Evolutionary conservation across 768 basidiomycete genomes (phyloP).

Genomic region (Chalciporus sphaerocephalus): DNA sequence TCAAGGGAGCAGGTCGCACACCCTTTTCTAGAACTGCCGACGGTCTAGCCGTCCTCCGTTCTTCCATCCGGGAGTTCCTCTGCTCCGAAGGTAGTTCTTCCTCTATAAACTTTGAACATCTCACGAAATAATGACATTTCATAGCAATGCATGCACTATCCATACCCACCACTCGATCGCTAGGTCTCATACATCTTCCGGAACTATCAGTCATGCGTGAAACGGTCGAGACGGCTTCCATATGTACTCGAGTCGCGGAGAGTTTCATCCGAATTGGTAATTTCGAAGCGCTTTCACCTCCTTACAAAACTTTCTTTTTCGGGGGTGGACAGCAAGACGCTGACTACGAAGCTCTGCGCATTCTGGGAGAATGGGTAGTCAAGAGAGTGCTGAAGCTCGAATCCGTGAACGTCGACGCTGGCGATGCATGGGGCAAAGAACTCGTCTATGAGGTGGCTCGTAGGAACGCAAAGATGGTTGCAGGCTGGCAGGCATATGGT

Average conservation of each 20-base stretch:
- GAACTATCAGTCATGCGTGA: slow-evolving; percentile 75
- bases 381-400: slow-evolving; percentile 52
- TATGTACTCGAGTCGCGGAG: slow-evolving; percentile 79
- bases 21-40: slow-evolving; percentile 92
- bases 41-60: slow-evolving; percentile 91
- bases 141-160: slow-evolving; percentile 73
- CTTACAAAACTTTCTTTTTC: slow-evolving; percentile 57
- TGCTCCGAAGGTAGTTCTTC: slow-evolving; percentile 71
- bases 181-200: slow-evolving; percentile 74
- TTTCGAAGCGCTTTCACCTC: slow-evolving; percentile 82
- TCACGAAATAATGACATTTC: slow-evolving; percentile 28
- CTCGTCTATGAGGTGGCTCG: slow-evolving; percentile 75
- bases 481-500: slow-evolving; percentile 91
- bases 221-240: slow-evolving; percentile 60
- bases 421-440: slow-evolving; percentile 63
- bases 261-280: slow-evolving; percentile 90
- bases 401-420: slow-evolving; percentile 36
- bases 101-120: neutral
- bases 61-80: slow-evolving; percentile 90
- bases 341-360: slow-evolving; percentile 68
- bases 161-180: slow-evolving; percentile 85
- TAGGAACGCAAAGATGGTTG: slow-evolving; percentile 89
- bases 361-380: slow-evolving; percentile 73
- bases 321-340: slow-evolving; percentile 74
- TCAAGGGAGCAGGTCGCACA: slow-evolving; percentile 92